phyloP scores from a whole-genome alignment of 257 asterid species.

The Eucommia ulmoides region DNA sequence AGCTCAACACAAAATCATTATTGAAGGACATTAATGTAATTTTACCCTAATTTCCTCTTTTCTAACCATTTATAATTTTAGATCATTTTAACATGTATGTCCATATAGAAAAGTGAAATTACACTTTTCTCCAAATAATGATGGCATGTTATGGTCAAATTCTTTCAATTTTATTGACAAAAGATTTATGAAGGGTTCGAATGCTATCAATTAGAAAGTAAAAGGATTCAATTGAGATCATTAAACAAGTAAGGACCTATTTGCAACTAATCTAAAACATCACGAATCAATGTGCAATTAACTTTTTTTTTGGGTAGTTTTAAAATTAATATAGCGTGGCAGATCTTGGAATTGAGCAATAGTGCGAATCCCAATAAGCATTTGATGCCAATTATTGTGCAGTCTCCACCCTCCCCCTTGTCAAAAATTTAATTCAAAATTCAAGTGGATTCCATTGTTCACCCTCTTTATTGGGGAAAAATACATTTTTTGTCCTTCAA shows the following conservation, averaged over 20 bases:
- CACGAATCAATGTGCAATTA: not conserved
- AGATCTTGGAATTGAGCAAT: not conserved
- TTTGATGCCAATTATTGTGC: conserved; percentile 10
- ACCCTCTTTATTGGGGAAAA: too few relatives aligned
- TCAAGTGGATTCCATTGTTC: too few relatives aligned
- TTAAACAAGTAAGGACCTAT: too few relatives aligned
- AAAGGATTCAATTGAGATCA: too few relatives aligned
- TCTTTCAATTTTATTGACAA: not conserved
- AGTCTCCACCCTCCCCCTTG: not conserved
- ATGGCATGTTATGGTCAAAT: not conserved
- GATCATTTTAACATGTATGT: not conserved
- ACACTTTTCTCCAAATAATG: not conserved
- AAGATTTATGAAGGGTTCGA: not conserved
- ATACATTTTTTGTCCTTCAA: too few relatives aligned
- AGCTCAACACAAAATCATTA: too few relatives aligned
- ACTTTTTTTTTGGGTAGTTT: not conserved
- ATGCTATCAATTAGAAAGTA: not conserved
- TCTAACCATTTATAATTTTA: not conserved
- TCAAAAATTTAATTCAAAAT: too few relatives aligned
- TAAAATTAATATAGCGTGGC: not conserved
- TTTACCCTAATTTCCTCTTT: too few relatives aligned
- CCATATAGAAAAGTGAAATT: too few relatives aligned
- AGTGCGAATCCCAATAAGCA: conserved; percentile 22
- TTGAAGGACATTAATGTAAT: too few relatives aligned
- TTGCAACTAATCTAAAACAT: not conserved